Conservation (phyloP, 2,329 filamentous ascomycete genomes). For the Botrytis byssoidea region DNA sequence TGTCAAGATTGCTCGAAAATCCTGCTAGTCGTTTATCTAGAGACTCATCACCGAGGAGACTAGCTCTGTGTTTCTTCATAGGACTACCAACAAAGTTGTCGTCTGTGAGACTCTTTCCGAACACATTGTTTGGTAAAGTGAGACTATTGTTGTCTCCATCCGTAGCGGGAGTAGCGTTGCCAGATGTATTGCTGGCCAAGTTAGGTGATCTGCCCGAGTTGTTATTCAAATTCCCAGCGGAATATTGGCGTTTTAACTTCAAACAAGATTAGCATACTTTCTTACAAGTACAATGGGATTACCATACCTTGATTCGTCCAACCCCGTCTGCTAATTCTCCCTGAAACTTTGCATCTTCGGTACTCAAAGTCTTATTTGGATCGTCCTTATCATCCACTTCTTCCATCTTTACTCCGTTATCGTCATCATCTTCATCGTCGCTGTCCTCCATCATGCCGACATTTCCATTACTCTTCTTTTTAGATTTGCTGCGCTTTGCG, state of each 20-base stretch:
- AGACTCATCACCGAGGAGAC: conserved; percentile 49
- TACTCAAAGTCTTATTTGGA: conserved; percentile 51
- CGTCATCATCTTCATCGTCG: conserved; percentile 73
- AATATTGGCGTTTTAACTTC: conserved; percentile 79
- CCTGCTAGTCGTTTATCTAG: conserved; percentile 34
- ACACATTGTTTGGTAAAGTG: conserved; percentile 40
- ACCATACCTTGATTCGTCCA: conserved; percentile 72
- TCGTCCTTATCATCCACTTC: conserved; percentile 62
- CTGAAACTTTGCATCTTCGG: conserved; percentile 70
- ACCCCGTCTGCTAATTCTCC: conserved; percentile 79
- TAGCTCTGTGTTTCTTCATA: conserved; percentile 72
- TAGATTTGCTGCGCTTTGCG: conserved; percentile 55
- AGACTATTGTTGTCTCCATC: conserved; percentile 36
- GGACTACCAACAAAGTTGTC: conserved; percentile 63
- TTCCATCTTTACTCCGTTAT: conserved; percentile 65
- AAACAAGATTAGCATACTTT: not conserved
- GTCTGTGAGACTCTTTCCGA: conserved; percentile 46
- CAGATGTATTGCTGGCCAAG: conserved; percentile 45
- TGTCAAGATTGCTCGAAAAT: conserved; percentile 29
- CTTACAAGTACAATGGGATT: not conserved
- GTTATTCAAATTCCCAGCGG: conserved; percentile 62
- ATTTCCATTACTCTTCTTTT: conserved; percentile 63
- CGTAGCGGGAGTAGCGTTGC: conserved; percentile 45
- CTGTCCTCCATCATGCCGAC: conserved; percentile 62
- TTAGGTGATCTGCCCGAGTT: conserved; percentile 48